These are phyloP conservation scores for Viridothelium virens DNA, from an alignment of 495 filamentous ascomycete species.

Conservation along the genomic window DNA sequence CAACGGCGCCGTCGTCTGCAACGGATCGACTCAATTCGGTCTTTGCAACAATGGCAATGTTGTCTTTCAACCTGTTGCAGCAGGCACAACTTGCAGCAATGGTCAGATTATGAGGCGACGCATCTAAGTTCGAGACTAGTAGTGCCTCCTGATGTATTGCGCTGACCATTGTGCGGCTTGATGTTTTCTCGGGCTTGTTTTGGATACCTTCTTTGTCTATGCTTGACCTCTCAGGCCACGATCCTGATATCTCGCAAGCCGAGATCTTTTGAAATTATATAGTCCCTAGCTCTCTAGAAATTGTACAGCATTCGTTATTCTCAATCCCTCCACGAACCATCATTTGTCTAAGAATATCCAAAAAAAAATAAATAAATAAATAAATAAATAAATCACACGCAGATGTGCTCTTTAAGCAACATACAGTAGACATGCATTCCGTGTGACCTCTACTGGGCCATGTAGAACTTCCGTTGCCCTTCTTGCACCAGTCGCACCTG, in stretches of 20 bases:
- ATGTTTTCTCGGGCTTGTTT: neutral
- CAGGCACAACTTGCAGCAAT: constrained; percentile 32
- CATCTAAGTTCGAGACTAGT: neutral
- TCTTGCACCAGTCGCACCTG: too few species aligned
- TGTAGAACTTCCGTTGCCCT: too few species aligned
- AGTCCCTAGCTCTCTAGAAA: neutral
- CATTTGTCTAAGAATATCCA: too few species aligned
- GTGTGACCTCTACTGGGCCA: too few species aligned
- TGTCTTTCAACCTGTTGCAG: constrained; percentile 30
- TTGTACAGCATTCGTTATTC: neutral
- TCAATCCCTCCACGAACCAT: too few species aligned
- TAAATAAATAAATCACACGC: too few species aligned
- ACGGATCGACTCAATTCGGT: constrained; percentile 28
- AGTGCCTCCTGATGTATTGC: neutral
- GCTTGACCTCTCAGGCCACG: neutral
- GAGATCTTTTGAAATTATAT: neutral
- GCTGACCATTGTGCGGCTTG: neutral
- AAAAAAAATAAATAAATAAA: too few species aligned
- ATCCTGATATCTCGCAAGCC: constrained; percentile 6
- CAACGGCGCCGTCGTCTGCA: constrained; percentile 29
- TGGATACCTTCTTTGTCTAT: constrained; percentile 8
- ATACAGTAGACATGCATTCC: too few species aligned
- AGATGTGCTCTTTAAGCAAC: too few species aligned
- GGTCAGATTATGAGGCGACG: constrained; percentile 25
- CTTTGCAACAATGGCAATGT: constrained; percentile 32